Percentiles rank a stretch among this genome's conserved stretches.
Evolutionary conservation across 352 stramenopile species (phyloP).

Genomic region (Globisporangium canariense): DNA sequence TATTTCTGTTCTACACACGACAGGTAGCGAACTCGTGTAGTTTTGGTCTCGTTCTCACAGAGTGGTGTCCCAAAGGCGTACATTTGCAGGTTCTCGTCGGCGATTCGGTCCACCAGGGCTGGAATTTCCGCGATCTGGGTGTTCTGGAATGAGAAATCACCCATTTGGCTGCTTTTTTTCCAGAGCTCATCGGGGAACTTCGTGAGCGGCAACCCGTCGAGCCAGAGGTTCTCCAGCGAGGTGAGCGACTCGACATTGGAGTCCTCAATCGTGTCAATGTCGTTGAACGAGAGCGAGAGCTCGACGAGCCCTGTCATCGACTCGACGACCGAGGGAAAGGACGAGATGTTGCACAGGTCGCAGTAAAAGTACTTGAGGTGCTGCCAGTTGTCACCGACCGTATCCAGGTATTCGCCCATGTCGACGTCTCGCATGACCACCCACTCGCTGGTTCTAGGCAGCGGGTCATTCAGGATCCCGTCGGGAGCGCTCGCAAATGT

Average conservation of each 20-base stretch:
- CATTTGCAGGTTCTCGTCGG: not conserved
- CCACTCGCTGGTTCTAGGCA: conserved; percentile 3
- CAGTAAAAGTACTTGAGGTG: conserved; percentile 15
- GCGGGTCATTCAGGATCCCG: not conserved
- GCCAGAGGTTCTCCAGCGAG: conserved; percentile 6
- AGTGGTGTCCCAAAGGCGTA: conserved; percentile 6
- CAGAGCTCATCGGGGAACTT: not conserved
- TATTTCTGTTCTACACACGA: conserved; percentile 1
- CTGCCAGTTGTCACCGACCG: conserved; percentile 3
- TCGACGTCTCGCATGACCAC: not conserved
- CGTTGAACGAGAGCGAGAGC: not conserved
- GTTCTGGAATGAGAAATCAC: conserved; percentile 5
- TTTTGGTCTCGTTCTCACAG: not conserved
- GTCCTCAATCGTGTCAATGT: not conserved
- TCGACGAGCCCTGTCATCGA: not conserved
- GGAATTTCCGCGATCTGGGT: not conserved
- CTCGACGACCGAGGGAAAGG: not conserved
- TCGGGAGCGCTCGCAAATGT: not conserved
- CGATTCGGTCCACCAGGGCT: not conserved
- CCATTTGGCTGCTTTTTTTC: not conserved
- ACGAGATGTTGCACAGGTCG: conserved; percentile 1
- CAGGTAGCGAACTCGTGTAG: not conserved
- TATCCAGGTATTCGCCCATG: not conserved
- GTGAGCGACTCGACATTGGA: not conserved
- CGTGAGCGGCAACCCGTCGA: conserved; percentile 1